A percentile compares a stretch with the other conserved stretches of the same genome.
Evolutionary conservation across 2,329 filamentous ascomycete genomes (phyloP).

Genomic region (Fusarium sp.): DNA sequence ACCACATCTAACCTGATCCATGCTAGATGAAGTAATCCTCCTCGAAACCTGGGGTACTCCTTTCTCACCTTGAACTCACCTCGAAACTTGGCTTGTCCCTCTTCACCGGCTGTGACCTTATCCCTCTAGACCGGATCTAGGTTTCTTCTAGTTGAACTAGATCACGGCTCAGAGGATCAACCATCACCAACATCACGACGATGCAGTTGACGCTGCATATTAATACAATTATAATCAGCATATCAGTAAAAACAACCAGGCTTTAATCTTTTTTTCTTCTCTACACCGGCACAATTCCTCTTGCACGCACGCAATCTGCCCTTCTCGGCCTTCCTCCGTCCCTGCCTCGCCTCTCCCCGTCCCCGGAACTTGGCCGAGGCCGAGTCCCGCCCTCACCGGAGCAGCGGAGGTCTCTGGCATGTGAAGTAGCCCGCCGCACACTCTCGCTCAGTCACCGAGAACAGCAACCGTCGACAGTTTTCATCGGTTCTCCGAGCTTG

Average conservation of each 20-base stretch:
- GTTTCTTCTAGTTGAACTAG: not conserved
- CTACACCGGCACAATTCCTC: not conserved
- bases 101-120: slow-evolving; percentile 2
- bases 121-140: slow-evolving; percentile 4
- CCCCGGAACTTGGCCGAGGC: slow-evolving; percentile 45
- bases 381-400: slow-evolving; percentile 41
- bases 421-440: slow-evolving; percentile 37
- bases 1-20: slow-evolving; percentile 12
- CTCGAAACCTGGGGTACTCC: slow-evolving; percentile 23
- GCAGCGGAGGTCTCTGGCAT: slow-evolving; percentile 48
- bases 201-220: not conserved
- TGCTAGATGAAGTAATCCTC: not conserved
- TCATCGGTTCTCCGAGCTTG: slow-evolving; percentile 7
- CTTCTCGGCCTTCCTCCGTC: slow-evolving; percentile 43
- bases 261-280: not conserved
- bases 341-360: slow-evolving; percentile 26
- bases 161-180: not conserved
- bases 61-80: slow-evolving; percentile 23
- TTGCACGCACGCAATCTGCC: slow-evolving; percentile 4
- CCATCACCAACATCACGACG: not conserved
- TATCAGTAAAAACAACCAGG: not conserved
- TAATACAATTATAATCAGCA: not conserved
- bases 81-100: not conserved
- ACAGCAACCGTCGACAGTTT: not conserved
- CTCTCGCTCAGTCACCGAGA: slow-evolving; percentile 1